Evolutionary conservation across 495 filamentous ascomycete species (phyloP).

Genomic region (Trichoderma orchidacearum): DNA sequence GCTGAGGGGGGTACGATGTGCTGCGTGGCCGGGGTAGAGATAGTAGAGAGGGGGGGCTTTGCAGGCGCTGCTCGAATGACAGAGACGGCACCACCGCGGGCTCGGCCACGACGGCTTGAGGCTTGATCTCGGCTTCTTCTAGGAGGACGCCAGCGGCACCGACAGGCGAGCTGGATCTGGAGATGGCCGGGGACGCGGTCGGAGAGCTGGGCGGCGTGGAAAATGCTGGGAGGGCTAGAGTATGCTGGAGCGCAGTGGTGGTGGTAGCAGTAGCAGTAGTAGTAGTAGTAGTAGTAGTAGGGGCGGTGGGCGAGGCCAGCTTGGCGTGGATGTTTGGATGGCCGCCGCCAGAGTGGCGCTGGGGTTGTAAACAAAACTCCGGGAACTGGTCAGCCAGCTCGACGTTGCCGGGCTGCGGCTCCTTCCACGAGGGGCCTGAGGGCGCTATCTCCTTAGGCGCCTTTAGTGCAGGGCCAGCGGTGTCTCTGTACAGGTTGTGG

Average conservation of each 20-base stretch:
- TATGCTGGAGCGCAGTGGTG: not conserved
- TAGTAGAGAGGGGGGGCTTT: not conserved
- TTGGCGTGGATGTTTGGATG: not conserved
- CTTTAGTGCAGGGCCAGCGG: not conserved
- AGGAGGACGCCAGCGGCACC: not conserved
- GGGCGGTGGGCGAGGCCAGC: not conserved
- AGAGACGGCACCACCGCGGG: not conserved
- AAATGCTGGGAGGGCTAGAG: not conserved
- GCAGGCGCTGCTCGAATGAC: not conserved
- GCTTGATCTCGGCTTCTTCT: too few relatives aligned
- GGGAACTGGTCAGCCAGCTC: conserved; percentile 2
- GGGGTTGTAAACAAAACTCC: conserved; percentile 2
- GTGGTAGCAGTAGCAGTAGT: not conserved
- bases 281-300: not conserved
- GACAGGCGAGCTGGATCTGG: not conserved
- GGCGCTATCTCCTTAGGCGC: not conserved
- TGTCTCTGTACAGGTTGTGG: not conserved
- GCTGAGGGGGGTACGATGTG: not conserved
- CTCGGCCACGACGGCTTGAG: not conserved
- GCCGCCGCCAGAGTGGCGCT: not conserved
- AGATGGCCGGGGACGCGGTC: not conserved
- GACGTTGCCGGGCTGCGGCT: conserved; percentile 1
- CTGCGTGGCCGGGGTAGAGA: not conserved
- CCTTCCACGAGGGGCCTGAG: not conserved
- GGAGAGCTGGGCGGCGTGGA: not conserved